Evolutionary conservation across 208 protist genomes (phyloP).

Genomic region (Crithidia sp.): DNA sequence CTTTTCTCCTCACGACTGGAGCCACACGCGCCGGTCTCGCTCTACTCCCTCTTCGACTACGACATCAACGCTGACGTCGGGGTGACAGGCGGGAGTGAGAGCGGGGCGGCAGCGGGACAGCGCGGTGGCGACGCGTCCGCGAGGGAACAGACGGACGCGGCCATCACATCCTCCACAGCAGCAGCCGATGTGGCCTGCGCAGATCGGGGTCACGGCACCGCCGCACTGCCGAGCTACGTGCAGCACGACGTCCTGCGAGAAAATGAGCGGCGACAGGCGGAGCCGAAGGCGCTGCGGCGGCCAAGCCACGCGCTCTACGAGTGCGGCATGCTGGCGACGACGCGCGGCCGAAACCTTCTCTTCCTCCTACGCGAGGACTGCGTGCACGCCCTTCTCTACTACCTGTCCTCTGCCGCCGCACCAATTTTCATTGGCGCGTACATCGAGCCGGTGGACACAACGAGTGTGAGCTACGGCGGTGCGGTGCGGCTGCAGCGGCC

Average conservation of each 20-base stretch:
- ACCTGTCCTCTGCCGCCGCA: conserved; percentile 40
- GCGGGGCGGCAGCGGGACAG: too few relatives aligned
- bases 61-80: conserved; percentile 14
- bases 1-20: conserved; percentile 47
- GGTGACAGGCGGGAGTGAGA: neutral
- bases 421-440: conserved; percentile 58
- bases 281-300: conserved; percentile 27
- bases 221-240: conserved; percentile 29
- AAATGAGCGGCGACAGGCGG: conserved; percentile 35
- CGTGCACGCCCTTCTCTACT: conserved; percentile 46
- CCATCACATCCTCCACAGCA: too few relatives aligned
- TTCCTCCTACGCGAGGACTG: conserved; percentile 45
- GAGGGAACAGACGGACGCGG: too few relatives aligned
- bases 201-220: neutral
- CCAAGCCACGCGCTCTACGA: conserved; percentile 48
- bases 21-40: conserved; percentile 39
- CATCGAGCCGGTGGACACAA: conserved; percentile 53
- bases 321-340: conserved; percentile 43
- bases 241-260: conserved; percentile 35
- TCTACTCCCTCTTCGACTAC: conserved; percentile 39
- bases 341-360: conserved; percentile 47
- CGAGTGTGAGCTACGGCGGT: conserved; percentile 49
- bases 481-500: conserved; percentile 41
- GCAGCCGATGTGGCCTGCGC: too few relatives aligned
- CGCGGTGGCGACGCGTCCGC: neutral